Evolutionary conservation across 768 basidiomycete genomes (phyloP).

Genomic region (Xerocomus spinulosus): DNA sequence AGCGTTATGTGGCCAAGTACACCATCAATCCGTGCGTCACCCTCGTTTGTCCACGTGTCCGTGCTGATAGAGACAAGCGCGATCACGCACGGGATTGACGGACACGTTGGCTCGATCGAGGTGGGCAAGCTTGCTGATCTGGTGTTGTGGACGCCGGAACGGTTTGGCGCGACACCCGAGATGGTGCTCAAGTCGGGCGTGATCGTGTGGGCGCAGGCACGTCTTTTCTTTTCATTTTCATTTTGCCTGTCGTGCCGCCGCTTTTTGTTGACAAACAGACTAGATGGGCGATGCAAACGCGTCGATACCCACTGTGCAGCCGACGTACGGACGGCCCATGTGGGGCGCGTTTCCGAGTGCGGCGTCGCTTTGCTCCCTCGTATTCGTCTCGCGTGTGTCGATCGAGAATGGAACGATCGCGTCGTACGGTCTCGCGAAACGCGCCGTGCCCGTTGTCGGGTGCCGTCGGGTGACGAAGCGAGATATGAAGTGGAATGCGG

Average conservation of each 20-base stretch:
- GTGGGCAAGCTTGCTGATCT: constrained; percentile 86
- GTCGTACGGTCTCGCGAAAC: constrained; percentile 68
- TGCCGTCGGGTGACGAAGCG: constrained; percentile 77
- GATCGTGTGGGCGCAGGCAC: constrained; percentile 84
- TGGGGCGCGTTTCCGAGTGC: constrained; percentile 63
- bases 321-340: constrained; percentile 83
- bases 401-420: constrained; percentile 55
- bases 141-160: constrained; percentile 92
- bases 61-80: constrained; percentile 52
- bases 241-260: not conserved
- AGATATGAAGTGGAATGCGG: constrained; percentile 92
- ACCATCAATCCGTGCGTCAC: constrained; percentile 88
- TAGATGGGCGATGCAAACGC: constrained; percentile 97
- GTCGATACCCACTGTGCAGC: constrained; percentile 94
- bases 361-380: constrained; percentile 70
- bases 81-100: constrained; percentile 88
- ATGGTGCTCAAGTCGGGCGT: constrained; percentile 95
- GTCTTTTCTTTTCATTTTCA: constrained; percentile 11
- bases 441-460: constrained; percentile 64
- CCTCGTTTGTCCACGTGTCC: not conserved
- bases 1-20: constrained; percentile 93
- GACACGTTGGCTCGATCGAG: constrained; percentile 79
- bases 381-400: constrained; percentile 80
- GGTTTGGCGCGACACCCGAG: constrained; percentile 89
- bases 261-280: not conserved